Evolutionary conservation across 441 rosid species (phyloP).

Genomic region (Gossypium schwendimanii): DNA sequence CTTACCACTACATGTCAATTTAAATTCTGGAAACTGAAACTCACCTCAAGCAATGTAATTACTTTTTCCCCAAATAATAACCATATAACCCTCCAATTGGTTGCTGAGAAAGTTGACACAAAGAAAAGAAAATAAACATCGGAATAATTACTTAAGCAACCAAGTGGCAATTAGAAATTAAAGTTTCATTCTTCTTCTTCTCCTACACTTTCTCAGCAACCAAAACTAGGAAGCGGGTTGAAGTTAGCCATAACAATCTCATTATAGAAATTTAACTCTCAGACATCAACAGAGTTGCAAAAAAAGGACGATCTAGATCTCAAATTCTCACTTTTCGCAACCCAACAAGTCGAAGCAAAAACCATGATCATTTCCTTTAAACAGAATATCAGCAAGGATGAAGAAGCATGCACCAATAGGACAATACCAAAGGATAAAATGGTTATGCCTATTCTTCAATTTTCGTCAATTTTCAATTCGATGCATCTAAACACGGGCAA

Average conservation of each 20-base stretch:
- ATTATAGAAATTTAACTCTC: background rate
- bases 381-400: background rate
- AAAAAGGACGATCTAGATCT: background rate
- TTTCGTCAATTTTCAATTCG: background rate
- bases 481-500: background rate
- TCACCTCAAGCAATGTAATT: conserved; percentile 4
- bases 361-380: background rate
- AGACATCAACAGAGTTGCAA: background rate
- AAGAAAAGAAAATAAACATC: conserved; percentile 11
- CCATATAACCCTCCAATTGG: conserved; percentile 12
- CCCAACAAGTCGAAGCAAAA: background rate
- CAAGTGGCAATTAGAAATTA: background rate
- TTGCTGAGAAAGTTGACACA: conserved; percentile 18
- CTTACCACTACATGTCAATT: background rate
- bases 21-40: conserved; percentile 11
- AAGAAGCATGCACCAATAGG: background rate
- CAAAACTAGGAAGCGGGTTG: conserved; percentile 4
- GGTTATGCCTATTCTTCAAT: background rate
- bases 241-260: background rate
- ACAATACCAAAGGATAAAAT: background rate
- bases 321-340: background rate
- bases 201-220: conserved; percentile 14
- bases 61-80: conserved; percentile 12
- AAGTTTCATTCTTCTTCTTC: conserved; percentile 4
- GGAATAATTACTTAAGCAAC: conserved; percentile 8